A percentile compares a stretch with the other conserved stretches of the same genome.
These are phyloP conservation scores for Ganoderma leucocontextum DNA, from an alignment of 1,284 basidiomycete species.

Conservation along the genomic window DNA sequence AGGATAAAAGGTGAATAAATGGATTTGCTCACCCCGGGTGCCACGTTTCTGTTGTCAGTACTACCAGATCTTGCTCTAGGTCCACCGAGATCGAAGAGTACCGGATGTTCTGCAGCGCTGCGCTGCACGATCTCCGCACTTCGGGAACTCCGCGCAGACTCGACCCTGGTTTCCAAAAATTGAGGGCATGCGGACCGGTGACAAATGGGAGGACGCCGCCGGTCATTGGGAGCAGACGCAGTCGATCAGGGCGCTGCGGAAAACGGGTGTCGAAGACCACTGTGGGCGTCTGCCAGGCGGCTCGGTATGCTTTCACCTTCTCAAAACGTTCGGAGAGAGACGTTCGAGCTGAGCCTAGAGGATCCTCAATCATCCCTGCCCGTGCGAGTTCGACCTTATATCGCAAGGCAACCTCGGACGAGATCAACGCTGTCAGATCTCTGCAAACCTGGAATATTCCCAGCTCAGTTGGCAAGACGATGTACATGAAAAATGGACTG, in stretches of 20 bases:
- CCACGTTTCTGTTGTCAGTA: too few species aligned
- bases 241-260: neutral
- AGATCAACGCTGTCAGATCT: neutral
- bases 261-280: neutral
- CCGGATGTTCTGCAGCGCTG: neutral
- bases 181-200: neutral
- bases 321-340: neutral
- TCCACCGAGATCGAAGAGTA: neutral
- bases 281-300: neutral
- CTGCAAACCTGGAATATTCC: neutral
- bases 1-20: too few species aligned
- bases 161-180: neutral
- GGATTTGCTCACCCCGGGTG: too few species aligned
- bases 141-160: neutral
- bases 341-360: neutral
- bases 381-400: neutral
- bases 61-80: too few species aligned
- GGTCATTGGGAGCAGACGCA: neutral
- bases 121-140: neutral
- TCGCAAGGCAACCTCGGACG: neutral
- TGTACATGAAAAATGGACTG: neutral
- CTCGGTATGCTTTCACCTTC: neutral
- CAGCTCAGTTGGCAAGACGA: neutral
- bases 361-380: neutral
- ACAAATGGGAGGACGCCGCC: neutral